Evolutionary conservation across 805 yeast species (phyloP).

Genomic region (Ogataea paraovalis): DNA sequence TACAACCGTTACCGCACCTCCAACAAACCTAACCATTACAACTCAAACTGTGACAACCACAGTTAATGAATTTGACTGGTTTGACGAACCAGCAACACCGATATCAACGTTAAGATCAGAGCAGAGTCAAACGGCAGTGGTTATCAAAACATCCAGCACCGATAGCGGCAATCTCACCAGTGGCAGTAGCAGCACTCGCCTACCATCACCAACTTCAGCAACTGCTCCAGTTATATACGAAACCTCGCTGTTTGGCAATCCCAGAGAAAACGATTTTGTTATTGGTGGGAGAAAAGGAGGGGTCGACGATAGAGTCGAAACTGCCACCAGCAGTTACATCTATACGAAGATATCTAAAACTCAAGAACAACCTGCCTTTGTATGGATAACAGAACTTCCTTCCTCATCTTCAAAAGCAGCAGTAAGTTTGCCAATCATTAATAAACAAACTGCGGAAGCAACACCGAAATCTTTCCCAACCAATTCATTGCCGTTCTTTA

Average conservation of each 20-base stretch:
- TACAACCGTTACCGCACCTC: slow-evolving; percentile 14
- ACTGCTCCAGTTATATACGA: not conserved
- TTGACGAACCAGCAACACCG: no score
- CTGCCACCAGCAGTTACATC: not conserved
- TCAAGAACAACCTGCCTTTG: not conserved
- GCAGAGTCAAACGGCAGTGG: no score
- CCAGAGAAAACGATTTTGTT: not conserved
- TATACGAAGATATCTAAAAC: no score
- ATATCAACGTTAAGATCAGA: no score
- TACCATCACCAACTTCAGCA: not conserved
- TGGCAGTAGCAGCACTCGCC: no score
- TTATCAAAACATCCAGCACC: no score
- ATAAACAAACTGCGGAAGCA: not conserved
- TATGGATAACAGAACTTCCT: not conserved
- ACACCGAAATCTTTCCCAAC: not conserved
- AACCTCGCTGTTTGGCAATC: not conserved
- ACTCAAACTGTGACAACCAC: not conserved
- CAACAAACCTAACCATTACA: not conserved
- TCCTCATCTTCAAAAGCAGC: no score
- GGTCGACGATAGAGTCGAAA: not conserved
- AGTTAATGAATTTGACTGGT: not conserved
- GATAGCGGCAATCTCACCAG: no score
- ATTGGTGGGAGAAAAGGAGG: not conserved
- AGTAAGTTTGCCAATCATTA: not conserved
- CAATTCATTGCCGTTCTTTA: not conserved